phyloP scores from a whole-genome alignment of 176 grass and related monocot genomes.

The Eremochloa ophiuroides region DNA sequence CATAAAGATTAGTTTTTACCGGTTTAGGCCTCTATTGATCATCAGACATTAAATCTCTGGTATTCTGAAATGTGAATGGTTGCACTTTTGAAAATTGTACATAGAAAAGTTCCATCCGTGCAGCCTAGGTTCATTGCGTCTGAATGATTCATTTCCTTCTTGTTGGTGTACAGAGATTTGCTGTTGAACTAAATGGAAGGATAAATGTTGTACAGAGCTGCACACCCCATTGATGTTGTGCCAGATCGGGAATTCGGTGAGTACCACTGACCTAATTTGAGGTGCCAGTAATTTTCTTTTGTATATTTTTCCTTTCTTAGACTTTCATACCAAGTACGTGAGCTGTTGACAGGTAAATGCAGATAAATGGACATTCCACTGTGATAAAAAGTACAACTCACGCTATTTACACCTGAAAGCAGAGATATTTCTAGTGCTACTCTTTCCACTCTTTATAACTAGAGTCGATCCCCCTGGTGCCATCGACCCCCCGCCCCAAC shows the following conservation, averaged over 20 bases:
- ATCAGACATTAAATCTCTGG: neutral
- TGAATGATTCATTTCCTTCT: constrained; percentile 5
- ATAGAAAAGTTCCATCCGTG: constrained; percentile 6
- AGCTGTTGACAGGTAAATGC: neutral
- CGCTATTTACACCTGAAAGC: neutral
- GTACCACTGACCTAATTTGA: constrained; percentile 10
- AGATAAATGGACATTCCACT: neutral
- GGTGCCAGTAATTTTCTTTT: constrained; percentile 17
- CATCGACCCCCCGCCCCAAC: neutral
- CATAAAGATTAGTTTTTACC: neutral
- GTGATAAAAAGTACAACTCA: constrained; percentile 4
- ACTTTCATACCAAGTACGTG: constrained; percentile 3
- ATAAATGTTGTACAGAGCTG: constrained; percentile 20
- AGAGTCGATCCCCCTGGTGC: constrained; percentile 5
- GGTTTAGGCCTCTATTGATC: neutral
- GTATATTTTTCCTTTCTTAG: constrained; percentile 2
- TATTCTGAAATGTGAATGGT: constrained; percentile 11
- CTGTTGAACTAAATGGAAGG: constrained; percentile 1
- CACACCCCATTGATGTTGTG: constrained; percentile 18
- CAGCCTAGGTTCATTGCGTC: neutral
- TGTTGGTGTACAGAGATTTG: neutral
- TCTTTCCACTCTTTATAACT: neutral
- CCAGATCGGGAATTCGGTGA: constrained; percentile 24
- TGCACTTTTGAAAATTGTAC: neutral
- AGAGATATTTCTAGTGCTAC: constrained; percentile 1